Base-by-base conservation (phyloP, 164 flowering plant genomes). In the Magnolia changhungtana region DNA sequence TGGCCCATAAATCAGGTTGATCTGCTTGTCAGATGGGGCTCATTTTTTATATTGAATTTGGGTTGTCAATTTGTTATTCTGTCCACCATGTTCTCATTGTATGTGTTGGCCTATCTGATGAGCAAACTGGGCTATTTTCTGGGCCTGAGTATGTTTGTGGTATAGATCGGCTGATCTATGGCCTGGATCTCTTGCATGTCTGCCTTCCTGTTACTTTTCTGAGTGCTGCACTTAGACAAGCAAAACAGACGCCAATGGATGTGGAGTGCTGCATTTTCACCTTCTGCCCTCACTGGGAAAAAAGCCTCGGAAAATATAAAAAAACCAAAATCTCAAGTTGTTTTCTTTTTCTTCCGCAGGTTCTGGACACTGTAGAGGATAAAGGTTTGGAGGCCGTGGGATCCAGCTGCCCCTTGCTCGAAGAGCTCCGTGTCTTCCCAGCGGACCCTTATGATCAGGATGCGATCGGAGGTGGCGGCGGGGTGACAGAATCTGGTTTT, bases 381-480 rank as follows among this genome's bases (percentile, higher is more conserved):
- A 86, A 85, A 75, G 98, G 95, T 59, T 85, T 94, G 63, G 90
- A 90, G 77, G 90, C 91, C 37, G 93, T 92, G 65, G 96, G 87
- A 50, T 78, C 85, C 4, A 59, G 80, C 74, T 92, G 96, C 78
- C 88, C 83, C 2, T 75, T 82, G 79, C 91, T 94, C 8, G 87
- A 88, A 82, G 98, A 94, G 79, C 90, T 94, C 13, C 88, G 97
- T 50, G 98, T 94, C 55, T 94, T 89, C 81, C 97, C 98, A 3
- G 83, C 81, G 4, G 86, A 88, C 65, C 93, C 95, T 2, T 86
- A 71, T 76, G 89, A 82, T 27, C 84, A 80, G 52, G 92, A 87
- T 51, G 73, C 27, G 74, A 83, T 82, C 31, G 90, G 86, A 2
- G 83, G 70, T 52, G 82, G 72, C 18, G 76, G 74, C 51, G 83